Base-by-base conservation (phyloP, 2,329 filamentous ascomycete species). In the Hansfordia pulvinata region DNA sequence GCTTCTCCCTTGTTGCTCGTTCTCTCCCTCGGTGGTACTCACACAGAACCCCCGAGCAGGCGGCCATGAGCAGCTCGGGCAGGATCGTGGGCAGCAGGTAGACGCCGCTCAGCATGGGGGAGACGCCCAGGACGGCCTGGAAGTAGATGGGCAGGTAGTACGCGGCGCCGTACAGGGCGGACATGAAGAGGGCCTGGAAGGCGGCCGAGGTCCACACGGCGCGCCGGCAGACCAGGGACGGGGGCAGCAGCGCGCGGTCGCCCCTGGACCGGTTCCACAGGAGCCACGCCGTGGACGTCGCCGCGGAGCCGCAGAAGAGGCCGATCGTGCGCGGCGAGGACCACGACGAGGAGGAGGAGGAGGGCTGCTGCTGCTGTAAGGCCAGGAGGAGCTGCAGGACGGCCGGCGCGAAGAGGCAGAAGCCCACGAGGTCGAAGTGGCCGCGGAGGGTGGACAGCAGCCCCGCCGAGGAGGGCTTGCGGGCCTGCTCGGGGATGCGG, bases 91-190 rank as follows among this genome's bases (percentile, higher is more conserved):
- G 23, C 9, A 24, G 23, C 10, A 24, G 23, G 14, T 11, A 17
- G 4, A 80, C 69, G 28, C 77, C 77, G 10, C 67, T 74, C 14
- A 76, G 50, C 19, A 80, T 65, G 1, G 76, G 74, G 2, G 61
- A 62, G 6, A 67, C 65, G 30, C 72, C 60, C 28, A 78, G 56
- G 28, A 76, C 67, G 29, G 72, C 64, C 48, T 83, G 77, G 53
- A 81, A 81, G 25, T 59, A 64, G 6, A 63, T 36, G 0, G 58
- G 56, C 2, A 62, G 29, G 34, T 59, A 62, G 40, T 49, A 55
- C 16, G 49, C 34, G 6, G 41, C 30, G 46, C 53, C 56, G 25
- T 46, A 48, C 8, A 56, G 35, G 13, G 39, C 37, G 20, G 52
- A 43, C 33, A 54, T 47, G 16, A 52, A 42, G 33, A 54, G 52